Conservation (phyloP, 139 green algal genomes). For the Tetradesmus lagerheimii region DNA sequence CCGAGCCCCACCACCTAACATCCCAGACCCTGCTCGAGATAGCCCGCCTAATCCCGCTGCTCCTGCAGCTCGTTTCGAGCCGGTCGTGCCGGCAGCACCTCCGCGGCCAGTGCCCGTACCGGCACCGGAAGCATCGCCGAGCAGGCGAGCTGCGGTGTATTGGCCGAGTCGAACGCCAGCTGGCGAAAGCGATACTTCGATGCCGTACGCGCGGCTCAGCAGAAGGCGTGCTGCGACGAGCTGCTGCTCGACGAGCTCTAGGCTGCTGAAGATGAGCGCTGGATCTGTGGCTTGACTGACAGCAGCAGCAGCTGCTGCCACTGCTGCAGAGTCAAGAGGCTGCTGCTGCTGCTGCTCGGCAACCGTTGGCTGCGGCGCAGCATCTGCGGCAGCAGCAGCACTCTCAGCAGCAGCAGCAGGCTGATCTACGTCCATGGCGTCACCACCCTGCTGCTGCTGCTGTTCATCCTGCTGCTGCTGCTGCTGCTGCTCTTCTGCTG, state of each 20-base stretch:
- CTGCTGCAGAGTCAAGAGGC: neutral
- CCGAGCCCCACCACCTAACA: neutral
- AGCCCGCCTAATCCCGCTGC: slow-evolving; percentile 1
- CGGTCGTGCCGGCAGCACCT: neutral
- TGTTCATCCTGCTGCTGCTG: neutral
- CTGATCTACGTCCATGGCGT: slow-evolving; percentile 39
- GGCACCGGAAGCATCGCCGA: neutral
- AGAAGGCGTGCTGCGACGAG: slow-evolving; percentile 24
- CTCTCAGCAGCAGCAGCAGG: neutral
- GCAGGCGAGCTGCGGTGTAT: slow-evolving; percentile 23
- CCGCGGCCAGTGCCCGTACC: neutral
- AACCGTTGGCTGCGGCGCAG: neutral
- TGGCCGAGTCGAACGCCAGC: slow-evolving; percentile 33
- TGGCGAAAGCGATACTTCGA: slow-evolving; percentile 34
- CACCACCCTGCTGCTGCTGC: slow-evolving; percentile 16
- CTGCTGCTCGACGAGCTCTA: slow-evolving; percentile 61
- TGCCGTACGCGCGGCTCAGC: slow-evolving; percentile 46
- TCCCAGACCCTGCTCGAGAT: neutral
- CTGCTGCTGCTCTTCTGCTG: slow-evolving; percentile 11
- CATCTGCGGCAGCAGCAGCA: neutral
- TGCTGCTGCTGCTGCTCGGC: neutral
- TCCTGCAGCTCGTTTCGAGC: neutral
- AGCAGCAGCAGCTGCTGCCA: neutral
- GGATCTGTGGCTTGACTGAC: slow-evolving; percentile 23
- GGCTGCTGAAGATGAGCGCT: slow-evolving; percentile 38